phyloP scores from a whole-genome alignment of 2,329 filamentous ascomycete species.

The Myriosclerotinia scirpicola region DNA sequence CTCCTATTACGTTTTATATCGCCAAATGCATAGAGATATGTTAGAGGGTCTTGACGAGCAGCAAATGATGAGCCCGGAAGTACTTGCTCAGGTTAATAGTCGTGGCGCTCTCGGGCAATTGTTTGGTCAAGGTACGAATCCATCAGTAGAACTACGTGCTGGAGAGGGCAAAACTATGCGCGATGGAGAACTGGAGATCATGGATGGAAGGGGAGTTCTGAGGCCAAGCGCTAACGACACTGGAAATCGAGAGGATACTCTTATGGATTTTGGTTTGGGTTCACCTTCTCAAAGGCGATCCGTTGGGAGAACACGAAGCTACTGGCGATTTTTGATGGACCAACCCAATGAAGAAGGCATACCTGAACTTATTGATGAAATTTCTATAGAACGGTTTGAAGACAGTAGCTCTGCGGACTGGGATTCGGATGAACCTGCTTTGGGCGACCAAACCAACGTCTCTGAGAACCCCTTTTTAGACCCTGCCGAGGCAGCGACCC shows the following conservation, averaged over 20 bases:
- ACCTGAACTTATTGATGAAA: conserved; percentile 28
- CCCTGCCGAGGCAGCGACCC: background rate
- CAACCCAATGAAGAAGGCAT: conserved; percentile 35
- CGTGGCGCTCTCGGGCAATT: conserved; percentile 67
- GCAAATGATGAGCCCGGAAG: conserved; percentile 70
- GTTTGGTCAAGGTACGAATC: conserved; percentile 59
- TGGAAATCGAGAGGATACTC: conserved; percentile 59
- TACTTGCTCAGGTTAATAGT: conserved; percentile 72
- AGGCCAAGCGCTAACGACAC: conserved; percentile 61
- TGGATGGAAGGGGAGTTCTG: conserved; percentile 59
- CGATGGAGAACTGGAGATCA: conserved; percentile 64
- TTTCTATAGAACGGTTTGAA: conserved; percentile 1
- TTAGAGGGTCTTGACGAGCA: conserved; percentile 76
- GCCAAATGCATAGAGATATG: conserved; percentile 84
- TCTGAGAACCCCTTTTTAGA: background rate
- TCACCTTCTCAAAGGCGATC: conserved; percentile 1
- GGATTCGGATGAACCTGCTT: background rate
- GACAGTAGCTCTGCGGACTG: background rate
- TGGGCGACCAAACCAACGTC: background rate
- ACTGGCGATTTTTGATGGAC: conserved; percentile 38
- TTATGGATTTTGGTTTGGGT: conserved; percentile 43
- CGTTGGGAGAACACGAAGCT: conserved; percentile 25
- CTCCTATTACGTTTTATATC: conserved; percentile 87
- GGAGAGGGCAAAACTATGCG: conserved; percentile 66
- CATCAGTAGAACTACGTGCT: conserved; percentile 56